These are phyloP conservation scores for Leccinum cinnamomeum DNA, from an alignment of 1,284 basidiomycete genomes.

Conservation along the genomic window DNA sequence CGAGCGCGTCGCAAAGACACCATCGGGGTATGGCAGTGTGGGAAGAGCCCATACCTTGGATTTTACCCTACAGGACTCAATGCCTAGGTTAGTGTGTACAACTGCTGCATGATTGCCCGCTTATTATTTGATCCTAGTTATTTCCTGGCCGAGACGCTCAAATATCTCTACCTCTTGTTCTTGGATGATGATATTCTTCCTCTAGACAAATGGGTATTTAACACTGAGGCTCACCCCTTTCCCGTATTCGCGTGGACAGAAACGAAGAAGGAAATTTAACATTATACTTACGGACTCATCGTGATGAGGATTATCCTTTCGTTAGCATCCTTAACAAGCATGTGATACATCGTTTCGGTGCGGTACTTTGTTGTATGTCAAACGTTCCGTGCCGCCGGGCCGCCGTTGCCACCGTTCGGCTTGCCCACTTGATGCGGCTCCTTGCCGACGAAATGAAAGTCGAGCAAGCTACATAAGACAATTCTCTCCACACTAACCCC, in stretches of 20 bases:
- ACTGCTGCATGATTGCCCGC: neutral
- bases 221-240: conserved; percentile 82
- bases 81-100: conserved; percentile 58
- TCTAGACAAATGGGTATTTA: conserved; percentile 78
- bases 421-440: neutral
- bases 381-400: neutral
- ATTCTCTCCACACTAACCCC: neutral
- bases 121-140: conserved; percentile 43
- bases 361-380: neutral
- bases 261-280: conserved; percentile 44
- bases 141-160: conserved; percentile 73
- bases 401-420: neutral
- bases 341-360: neutral
- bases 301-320: neutral
- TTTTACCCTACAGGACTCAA: conserved; percentile 47
- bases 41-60: conserved; percentile 44
- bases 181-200: conserved; percentile 58
- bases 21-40: conserved; percentile 60
- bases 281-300: neutral
- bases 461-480: conserved; percentile 17
- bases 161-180: conserved; percentile 69
- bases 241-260: conserved; percentile 70
- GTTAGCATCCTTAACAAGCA: neutral
- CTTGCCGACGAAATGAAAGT: neutral
- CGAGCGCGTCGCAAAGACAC: conserved; percentile 54